Percentiles rank a stretch among this genome's conserved stretches.
Conservation (phyloP, 805 yeast species). For the Candida sonorensis region DNA sequence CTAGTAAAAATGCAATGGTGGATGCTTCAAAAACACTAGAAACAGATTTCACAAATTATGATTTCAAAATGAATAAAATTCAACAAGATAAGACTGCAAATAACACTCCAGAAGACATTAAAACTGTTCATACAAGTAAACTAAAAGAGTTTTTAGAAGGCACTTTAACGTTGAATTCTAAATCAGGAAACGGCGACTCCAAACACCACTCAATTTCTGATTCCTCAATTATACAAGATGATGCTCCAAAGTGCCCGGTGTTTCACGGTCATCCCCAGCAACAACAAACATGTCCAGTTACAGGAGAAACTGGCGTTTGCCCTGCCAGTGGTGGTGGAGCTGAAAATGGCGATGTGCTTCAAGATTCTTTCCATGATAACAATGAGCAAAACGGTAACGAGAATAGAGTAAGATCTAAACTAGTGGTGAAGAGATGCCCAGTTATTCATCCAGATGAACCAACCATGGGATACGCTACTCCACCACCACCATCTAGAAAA, state of each 20-base stretch:
- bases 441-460: conserved; percentile 21
- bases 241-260: conserved; percentile 7
- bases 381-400: no score
- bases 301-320: conserved; percentile 19
- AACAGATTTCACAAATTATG: conserved; percentile 26
- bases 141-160: conserved; percentile 28
- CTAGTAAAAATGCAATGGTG: conserved; percentile 23
- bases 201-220: no score
- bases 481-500: no score
- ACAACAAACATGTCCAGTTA: conserved; percentile 17
- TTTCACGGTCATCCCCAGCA: conserved; percentile 2
- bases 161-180: conserved; percentile 11
- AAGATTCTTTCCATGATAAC: neutral
- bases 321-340: conserved; percentile 10
- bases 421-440: conserved; percentile 21
- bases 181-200: neutral
- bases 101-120: conserved; percentile 17
- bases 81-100: conserved; percentile 2
- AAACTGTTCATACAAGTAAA: conserved; percentile 26
- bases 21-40: conserved; percentile 26
- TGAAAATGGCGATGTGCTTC: neutral
- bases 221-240: conserved; percentile 1
- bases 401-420: neutral
- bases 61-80: conserved; percentile 18
- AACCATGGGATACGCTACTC: conserved; percentile 5